Percentiles rank a stretch among this genome's conserved stretches.
Evolutionary conservation across 2,329 filamentous ascomycete species (phyloP).

Genomic region (Ciborinia camelliae): DNA sequence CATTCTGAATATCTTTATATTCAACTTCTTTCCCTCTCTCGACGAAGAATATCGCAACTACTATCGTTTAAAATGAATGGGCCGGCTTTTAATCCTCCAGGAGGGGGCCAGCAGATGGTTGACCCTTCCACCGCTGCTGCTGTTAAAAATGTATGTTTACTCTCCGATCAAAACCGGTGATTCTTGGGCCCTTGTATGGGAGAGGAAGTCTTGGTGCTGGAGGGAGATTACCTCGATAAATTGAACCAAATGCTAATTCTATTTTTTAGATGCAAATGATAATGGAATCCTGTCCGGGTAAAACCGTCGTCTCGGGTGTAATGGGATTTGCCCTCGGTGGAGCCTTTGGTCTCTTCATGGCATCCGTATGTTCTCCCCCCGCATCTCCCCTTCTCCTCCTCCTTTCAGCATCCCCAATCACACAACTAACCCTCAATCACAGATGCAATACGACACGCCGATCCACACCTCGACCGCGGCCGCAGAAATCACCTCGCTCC

Average conservation of each 20-base stretch:
- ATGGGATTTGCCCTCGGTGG: slow-evolving; percentile 95
- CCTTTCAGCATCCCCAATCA: slow-evolving; percentile 14
- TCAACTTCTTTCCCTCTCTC: background rate
- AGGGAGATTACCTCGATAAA: too few species aligned
- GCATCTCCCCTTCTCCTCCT: background rate
- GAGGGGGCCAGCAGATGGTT: slow-evolving; percentile 22
- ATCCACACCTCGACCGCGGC: slow-evolving; percentile 48
- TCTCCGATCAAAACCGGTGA: background rate
- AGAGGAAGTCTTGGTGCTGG: background rate
- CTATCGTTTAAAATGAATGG: slow-evolving; percentile 30
- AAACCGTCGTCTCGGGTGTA: slow-evolving; percentile 83
- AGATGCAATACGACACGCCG: slow-evolving; percentile 99
- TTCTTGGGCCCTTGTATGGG: background rate
- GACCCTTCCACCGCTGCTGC: slow-evolving; percentile 35
- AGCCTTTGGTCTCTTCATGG: slow-evolving; percentile 96
- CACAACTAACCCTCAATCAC: background rate
- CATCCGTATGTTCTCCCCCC: slow-evolving; percentile 62
- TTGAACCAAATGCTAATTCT: background rate
- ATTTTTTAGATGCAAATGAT: slow-evolving; percentile 36
- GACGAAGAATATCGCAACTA: slow-evolving; percentile 4
- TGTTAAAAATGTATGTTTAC: slow-evolving; percentile 34
- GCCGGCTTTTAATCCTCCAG: slow-evolving; percentile 25
- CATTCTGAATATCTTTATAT: background rate
- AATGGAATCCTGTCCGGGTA: slow-evolving; percentile 91
- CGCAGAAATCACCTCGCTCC: slow-evolving; percentile 57